These are phyloP conservation scores for Chrysoporthe deuterocubensis DNA, from an alignment of 2,329 filamentous ascomycete genomes.

Conservation along the genomic window DNA sequence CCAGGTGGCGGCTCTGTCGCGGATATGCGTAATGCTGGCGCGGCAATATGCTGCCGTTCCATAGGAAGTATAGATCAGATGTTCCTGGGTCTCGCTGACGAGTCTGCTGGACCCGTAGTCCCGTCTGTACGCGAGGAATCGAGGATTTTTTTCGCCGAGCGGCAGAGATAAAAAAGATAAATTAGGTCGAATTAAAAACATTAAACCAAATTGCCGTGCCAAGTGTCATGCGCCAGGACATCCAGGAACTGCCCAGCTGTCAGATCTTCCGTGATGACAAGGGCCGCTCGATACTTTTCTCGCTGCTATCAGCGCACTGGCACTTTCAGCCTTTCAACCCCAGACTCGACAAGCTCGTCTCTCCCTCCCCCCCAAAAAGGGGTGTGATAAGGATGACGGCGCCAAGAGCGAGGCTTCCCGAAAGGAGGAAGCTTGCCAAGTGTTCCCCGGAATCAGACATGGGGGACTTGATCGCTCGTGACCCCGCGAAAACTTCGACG, in stretches of 20 bases:
- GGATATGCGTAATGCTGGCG: slow-evolving; percentile 1
- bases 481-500: not conserved
- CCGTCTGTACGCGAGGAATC: not conserved
- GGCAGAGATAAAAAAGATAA: not conserved
- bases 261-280: not conserved
- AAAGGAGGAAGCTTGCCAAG: not conserved
- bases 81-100: not conserved
- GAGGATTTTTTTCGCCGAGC: not conserved
- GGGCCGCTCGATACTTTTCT: not conserved
- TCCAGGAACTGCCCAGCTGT: not conserved
- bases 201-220: not conserved
- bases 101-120: not conserved
- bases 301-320: not conserved
- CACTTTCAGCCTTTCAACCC: not conserved
- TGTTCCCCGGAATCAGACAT: not conserved
- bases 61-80: not conserved
- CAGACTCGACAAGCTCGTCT: not conserved
- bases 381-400: not conserved
- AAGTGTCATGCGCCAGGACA: not conserved
- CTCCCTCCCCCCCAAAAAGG: not conserved
- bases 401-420: not conserved
- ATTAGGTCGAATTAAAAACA: not conserved
- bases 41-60: not conserved
- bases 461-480: not conserved
- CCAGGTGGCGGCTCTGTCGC: not conserved